Evolutionary conservation across 2,329 filamentous ascomycete species (phyloP).

Genomic region (Graphilbum fragrans): DNA sequence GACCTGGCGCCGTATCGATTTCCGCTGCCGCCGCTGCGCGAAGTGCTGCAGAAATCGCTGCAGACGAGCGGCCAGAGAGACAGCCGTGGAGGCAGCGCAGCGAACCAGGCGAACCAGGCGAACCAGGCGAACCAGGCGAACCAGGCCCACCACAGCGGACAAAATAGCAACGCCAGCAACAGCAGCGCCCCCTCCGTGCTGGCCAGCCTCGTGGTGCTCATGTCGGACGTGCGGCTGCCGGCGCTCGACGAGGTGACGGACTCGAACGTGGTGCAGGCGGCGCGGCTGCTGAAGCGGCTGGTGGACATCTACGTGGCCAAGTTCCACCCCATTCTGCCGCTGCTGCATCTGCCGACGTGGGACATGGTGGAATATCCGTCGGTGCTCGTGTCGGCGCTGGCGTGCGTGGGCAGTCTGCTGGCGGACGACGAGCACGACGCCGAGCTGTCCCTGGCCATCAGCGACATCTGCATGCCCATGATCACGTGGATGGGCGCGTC

Average conservation of each 20-base stretch:
- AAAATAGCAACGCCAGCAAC: neutral
- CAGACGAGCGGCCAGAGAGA: neutral
- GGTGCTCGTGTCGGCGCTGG: slow-evolving; percentile 17
- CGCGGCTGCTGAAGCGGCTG: slow-evolving; percentile 12
- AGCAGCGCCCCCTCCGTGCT: slow-evolving; percentile 2
- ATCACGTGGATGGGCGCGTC: slow-evolving; percentile 17
- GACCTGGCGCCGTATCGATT: slow-evolving; percentile 1
- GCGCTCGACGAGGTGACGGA: slow-evolving; percentile 7
- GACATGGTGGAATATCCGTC: slow-evolving; percentile 11
- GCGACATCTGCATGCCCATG: slow-evolving; percentile 15
- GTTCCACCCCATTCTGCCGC: slow-evolving; percentile 18
- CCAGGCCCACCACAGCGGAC: neutral
- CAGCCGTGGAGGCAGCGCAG: neutral
- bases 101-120: neutral
- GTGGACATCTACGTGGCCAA: slow-evolving; percentile 14
- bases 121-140: neutral
- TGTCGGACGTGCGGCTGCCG: slow-evolving; percentile 14
- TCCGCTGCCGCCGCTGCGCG: slow-evolving; percentile 10
- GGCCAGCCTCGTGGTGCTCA: slow-evolving; percentile 11
- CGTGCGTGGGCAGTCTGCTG: slow-evolving; percentile 17
- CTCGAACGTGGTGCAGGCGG: slow-evolving; percentile 9
- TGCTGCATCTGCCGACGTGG: slow-evolving; percentile 19
- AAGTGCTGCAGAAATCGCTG: slow-evolving; percentile 10
- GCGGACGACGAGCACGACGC: slow-evolving; percentile 4
- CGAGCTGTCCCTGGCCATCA: slow-evolving; percentile 12